Evolutionary conservation across 2,329 filamentous ascomycete species (phyloP), one percentile per base, ranked within the genome.

Genomic region (Cladophialophora carrionii): DNA sequence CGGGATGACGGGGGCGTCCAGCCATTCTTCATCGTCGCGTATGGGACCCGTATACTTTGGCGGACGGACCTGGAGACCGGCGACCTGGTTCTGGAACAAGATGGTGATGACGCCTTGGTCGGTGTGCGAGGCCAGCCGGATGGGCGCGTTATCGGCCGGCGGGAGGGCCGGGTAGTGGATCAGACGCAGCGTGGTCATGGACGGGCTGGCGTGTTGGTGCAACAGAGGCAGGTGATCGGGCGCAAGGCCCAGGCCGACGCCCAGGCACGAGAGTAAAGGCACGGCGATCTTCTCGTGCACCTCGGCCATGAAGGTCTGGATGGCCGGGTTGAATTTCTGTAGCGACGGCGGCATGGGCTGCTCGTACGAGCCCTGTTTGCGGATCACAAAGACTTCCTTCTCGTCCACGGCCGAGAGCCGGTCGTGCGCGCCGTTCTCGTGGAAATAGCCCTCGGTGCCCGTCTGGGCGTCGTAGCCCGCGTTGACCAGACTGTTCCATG

Each of bases 81-180:
- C 83, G 0, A 87, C 79, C 0, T 84, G 83, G 66, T 87, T 85
- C 1, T 83, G 78, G 76, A 87, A 86, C 0, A 86, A 76, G 4
- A 87, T 75, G 0, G 84, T 86, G 1, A 86, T 75, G 0, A 81
- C 83, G 0, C 84, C 84, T 2, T 85, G 76, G 67, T 87, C 84
- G 0, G 84, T 86, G 68, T 87, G 85, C 67, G 88, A 89, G 0
- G 90, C 91, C 0, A 91, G 88, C 32, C 92, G 81, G 17, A 93
- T 88, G 12, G 87, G 85, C 62, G 88, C 88, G 63, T 84, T 77
- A 12, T 68, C 65, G 31, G 9, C 52, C 49, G 24, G 20, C 72
- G 81, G 78, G 75, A 93, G 92, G 14, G 90, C 82, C 0, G 90
- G 90, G 73, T 94, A 94, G 75, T 93, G 90, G 70, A 94, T 80